These are phyloP conservation scores for Penicillium verrucosum DNA, from an alignment of 2,329 filamentous ascomycete species.

Conservation along the genomic window DNA sequence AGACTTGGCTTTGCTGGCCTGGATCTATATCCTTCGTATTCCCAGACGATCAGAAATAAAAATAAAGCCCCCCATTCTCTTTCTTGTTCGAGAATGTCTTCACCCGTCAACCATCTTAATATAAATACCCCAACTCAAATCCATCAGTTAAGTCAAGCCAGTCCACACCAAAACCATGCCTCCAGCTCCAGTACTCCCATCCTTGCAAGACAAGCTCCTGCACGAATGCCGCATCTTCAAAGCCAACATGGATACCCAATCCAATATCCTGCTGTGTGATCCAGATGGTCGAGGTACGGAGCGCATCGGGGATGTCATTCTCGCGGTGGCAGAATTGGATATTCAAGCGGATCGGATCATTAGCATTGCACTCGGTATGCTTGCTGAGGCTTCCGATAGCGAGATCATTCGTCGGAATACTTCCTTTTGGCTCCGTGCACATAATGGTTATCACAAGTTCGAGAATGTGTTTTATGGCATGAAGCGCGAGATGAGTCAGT, in stretches of 20 bases:
- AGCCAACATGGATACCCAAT: not conserved
- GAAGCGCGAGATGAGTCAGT: not conserved
- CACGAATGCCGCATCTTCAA: not conserved
- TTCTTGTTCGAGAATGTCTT: not conserved
- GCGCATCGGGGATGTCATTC: not conserved
- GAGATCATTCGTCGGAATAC: not conserved
- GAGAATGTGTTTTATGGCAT: not conserved
- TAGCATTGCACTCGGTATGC: not conserved
- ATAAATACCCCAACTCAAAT: not conserved
- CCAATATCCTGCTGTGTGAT: not conserved
- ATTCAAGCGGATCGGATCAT: not conserved
- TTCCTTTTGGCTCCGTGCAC: not conserved
- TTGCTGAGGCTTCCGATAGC: not conserved
- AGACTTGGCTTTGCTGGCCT: not conserved
- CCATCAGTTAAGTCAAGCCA: not conserved
- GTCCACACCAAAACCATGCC: not conserved
- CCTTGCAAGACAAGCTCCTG: not conserved
- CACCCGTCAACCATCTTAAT: not conserved
- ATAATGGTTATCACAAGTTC: not conserved
- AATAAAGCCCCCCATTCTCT: not conserved
- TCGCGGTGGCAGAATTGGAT: not conserved
- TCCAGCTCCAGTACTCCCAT: not conserved
- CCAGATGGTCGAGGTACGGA: not conserved
- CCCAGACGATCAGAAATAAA: not conserved
- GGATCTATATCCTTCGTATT: not conserved